Evolutionary conservation across 2,329 filamentous ascomycete genomes (phyloP).

Genomic region (Coniochaeta pulveracea): DNA sequence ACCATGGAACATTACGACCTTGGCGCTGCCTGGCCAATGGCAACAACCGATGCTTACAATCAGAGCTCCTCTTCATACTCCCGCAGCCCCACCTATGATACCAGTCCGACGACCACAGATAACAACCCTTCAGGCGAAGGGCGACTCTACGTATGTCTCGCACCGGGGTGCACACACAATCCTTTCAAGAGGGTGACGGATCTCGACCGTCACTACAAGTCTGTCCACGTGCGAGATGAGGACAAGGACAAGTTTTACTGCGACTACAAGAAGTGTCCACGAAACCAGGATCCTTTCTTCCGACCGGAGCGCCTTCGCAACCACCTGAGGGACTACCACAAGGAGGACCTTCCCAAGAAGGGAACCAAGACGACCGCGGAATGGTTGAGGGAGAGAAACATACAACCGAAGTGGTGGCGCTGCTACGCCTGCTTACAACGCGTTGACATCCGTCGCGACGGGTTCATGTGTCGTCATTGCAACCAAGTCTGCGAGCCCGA

Average conservation of each 20-base stretch:
- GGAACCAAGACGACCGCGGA: constrained; percentile 17
- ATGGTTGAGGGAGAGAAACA: constrained; percentile 26
- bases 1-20: background rate
- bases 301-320: constrained; percentile 39
- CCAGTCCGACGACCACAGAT: background rate
- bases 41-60: background rate
- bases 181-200: constrained; percentile 38
- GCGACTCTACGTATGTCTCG: constrained; percentile 21
- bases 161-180: constrained; percentile 27
- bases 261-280: constrained; percentile 34
- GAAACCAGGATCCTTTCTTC: constrained; percentile 31
- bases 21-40: background rate
- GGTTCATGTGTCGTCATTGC: constrained; percentile 32
- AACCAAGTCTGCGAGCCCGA: constrained; percentile 29
- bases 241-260: constrained; percentile 31
- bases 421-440: constrained; percentile 35
- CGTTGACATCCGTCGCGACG: constrained; percentile 26
- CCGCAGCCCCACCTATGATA: constrained; percentile 1
- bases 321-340: constrained; percentile 38
- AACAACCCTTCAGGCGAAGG: background rate
- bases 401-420: constrained; percentile 32
- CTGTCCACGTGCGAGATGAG: constrained; percentile 28
- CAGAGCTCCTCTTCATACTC: background rate
- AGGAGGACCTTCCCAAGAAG: constrained; percentile 36
- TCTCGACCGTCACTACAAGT: constrained; percentile 36